Percentiles rank a stretch among this genome's conserved stretches.
phyloP scores from a whole-genome alignment of 2,329 filamentous ascomycete genomes.

The Phoma sp. region DNA sequence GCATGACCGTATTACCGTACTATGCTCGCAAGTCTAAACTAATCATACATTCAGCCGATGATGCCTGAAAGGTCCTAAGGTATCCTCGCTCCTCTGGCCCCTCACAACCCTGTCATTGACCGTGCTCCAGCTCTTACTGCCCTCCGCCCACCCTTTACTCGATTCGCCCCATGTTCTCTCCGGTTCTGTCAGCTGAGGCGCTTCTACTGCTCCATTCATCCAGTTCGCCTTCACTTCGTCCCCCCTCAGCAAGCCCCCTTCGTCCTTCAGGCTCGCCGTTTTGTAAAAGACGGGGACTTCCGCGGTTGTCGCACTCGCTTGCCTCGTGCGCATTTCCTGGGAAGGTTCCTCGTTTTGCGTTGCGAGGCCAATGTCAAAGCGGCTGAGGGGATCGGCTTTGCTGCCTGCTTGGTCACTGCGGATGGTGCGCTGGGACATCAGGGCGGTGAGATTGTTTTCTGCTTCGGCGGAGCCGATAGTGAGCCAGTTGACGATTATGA shows the following conservation, averaged over 20 bases:
- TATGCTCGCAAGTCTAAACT: too few relatives aligned
- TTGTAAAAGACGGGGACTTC: conserved; percentile 12
- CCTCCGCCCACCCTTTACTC: background rate
- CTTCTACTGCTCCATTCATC: background rate
- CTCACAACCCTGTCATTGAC: conserved; percentile 1
- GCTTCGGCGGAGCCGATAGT: conserved; percentile 36
- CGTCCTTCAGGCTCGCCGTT: conserved; percentile 13
- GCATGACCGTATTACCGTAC: background rate
- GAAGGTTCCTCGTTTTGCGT: background rate
- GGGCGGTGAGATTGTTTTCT: conserved; percentile 26
- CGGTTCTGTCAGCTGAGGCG: background rate
- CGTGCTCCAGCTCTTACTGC: conserved; percentile 2
- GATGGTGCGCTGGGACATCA: conserved; percentile 15
- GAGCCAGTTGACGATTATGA: conserved; percentile 41
- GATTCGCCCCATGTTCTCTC: background rate
- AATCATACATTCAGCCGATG: background rate
- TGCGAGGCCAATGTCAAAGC: background rate
- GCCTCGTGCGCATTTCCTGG: conserved; percentile 5
- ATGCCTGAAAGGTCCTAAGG: background rate
- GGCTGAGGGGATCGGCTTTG: background rate
- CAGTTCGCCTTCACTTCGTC: conserved; percentile 7
- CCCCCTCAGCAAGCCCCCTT: conserved; percentile 2
- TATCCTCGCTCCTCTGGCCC: background rate
- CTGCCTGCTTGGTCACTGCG: background rate
- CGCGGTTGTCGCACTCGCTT: conserved; percentile 1